A percentile compares a stretch with the other conserved stretches of the same genome.
These are phyloP conservation scores for Phytophthora brassicae DNA, from an alignment of 352 stramenopile genomes.

Conservation along the genomic window DNA sequence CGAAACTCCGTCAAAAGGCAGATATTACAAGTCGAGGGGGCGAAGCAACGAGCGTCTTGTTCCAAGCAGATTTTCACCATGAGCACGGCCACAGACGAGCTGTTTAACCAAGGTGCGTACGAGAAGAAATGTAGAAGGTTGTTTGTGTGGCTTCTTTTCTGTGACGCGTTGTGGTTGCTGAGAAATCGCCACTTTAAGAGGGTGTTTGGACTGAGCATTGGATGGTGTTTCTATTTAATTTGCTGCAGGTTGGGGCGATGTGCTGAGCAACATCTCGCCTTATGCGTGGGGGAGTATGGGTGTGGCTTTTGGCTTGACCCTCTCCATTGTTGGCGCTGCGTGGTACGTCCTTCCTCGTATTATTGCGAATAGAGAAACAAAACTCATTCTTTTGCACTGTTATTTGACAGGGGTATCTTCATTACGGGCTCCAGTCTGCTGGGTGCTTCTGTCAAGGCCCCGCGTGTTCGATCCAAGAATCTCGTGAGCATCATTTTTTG, in stretches of 20 bases:
- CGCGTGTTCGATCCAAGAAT: slow-evolving; percentile 99
- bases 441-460: slow-evolving; percentile 97
- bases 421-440: slow-evolving; percentile 96
- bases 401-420: slow-evolving; percentile 83
- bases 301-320: slow-evolving; percentile 94
- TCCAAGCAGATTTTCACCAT: slow-evolving; percentile 41
- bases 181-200: slow-evolving; percentile 8
- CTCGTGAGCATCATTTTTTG: slow-evolving; percentile 99
- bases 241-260: slow-evolving; percentile 87
- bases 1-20: slow-evolving; percentile 17
- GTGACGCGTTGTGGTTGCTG: not conserved
- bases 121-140: not conserved
- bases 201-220: not conserved
- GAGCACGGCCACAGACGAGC: slow-evolving; percentile 76
- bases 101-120: slow-evolving; percentile 84
- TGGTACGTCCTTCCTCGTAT: slow-evolving; percentile 59
- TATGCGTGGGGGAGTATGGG: slow-evolving; percentile 98
- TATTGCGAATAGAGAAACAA: too few relatives aligned
- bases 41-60: slow-evolving; percentile 14
- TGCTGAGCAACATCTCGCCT: slow-evolving; percentile 98
- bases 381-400: not conserved
- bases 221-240: not conserved
- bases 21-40: slow-evolving; percentile 15
- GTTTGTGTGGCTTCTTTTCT: not conserved
- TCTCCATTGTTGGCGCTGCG: slow-evolving; percentile 97